A percentile compares a stretch with the other conserved stretches of the same genome.
phyloP scores from a whole-genome alignment of 202 grass and related monocot genomes.

The Saccharum hybrid region DNA sequence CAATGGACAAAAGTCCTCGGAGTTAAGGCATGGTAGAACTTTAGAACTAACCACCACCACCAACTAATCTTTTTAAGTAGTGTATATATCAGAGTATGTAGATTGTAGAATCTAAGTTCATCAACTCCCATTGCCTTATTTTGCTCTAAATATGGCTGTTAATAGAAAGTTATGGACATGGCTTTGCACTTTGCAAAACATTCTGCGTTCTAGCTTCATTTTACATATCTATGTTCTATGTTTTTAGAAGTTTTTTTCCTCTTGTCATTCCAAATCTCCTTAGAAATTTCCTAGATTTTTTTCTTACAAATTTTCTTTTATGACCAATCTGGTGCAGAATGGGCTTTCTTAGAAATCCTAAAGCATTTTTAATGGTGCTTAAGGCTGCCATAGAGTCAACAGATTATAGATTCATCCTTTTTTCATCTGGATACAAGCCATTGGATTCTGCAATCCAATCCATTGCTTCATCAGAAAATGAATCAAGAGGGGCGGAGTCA shows the following conservation, averaged over 20 bases:
- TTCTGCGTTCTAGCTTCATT: neutral
- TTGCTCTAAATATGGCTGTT: neutral
- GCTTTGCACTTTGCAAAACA: neutral
- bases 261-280: neutral
- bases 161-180: slow-evolving; percentile 4
- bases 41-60: neutral
- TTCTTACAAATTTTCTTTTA: neutral
- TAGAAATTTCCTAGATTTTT: slow-evolving; percentile 52
- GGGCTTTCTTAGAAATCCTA: slow-evolving; percentile 91
- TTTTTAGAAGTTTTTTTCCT: neutral
- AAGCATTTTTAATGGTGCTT: slow-evolving; percentile 75
- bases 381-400: slow-evolving; percentile 67
- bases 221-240: neutral
- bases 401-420: slow-evolving; percentile 70
- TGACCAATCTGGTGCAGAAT: slow-evolving; percentile 69
- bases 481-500: slow-evolving; percentile 35
- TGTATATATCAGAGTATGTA: neutral
- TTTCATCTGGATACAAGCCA: slow-evolving; percentile 78
- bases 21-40: neutral
- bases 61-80: neutral
- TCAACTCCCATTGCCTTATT: neutral
- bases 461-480: slow-evolving; percentile 47
- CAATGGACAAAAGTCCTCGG: neutral
- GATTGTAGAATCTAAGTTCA: slow-evolving; percentile 4
- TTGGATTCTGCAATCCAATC: slow-evolving; percentile 70